These are phyloP conservation scores for Penicillium thymicola DNA, from an alignment of 2,329 filamentous ascomycete species.

Conservation along the genomic window DNA sequence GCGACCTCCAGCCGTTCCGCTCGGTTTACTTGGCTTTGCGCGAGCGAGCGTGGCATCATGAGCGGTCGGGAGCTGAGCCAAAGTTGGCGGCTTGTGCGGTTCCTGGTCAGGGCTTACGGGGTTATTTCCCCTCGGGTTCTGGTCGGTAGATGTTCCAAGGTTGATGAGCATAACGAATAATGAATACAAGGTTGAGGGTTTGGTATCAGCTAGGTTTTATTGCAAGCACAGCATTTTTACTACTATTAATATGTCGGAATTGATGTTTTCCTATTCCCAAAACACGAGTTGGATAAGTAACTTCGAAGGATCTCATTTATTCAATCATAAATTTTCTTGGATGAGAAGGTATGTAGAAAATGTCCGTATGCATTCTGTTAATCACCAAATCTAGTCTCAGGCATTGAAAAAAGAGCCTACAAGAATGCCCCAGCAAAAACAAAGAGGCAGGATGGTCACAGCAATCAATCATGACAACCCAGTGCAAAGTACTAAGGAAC, in stretches of 20 bases:
- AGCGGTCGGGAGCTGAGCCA: neutral
- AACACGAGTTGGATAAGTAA: neutral
- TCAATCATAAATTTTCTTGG: neutral
- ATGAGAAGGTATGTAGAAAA: neutral
- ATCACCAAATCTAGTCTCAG: neutral
- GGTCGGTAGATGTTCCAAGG: neutral
- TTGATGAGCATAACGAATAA: slow-evolving; percentile 1
- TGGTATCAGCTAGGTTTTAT: neutral
- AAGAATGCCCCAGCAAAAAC: neutral
- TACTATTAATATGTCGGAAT: neutral
- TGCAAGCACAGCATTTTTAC: neutral
- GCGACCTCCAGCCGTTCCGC: slow-evolving; percentile 7
- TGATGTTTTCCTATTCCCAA: neutral
- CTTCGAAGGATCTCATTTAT: neutral
- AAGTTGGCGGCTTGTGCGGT: neutral
- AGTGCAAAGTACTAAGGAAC: neutral
- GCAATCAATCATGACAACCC: neutral
- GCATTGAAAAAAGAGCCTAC: neutral
- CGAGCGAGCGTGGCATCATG: slow-evolving; percentile 6
- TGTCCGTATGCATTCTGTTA: neutral
- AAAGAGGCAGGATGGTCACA: neutral
- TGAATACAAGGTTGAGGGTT: neutral
- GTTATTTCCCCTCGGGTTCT: slow-evolving; percentile 2
- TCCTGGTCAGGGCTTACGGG: neutral
- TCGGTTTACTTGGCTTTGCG: slow-evolving; percentile 5